Base-by-base conservation (phyloP, 2,329 filamentous ascomycete species). In the Helicocarpus griseus region DNA sequence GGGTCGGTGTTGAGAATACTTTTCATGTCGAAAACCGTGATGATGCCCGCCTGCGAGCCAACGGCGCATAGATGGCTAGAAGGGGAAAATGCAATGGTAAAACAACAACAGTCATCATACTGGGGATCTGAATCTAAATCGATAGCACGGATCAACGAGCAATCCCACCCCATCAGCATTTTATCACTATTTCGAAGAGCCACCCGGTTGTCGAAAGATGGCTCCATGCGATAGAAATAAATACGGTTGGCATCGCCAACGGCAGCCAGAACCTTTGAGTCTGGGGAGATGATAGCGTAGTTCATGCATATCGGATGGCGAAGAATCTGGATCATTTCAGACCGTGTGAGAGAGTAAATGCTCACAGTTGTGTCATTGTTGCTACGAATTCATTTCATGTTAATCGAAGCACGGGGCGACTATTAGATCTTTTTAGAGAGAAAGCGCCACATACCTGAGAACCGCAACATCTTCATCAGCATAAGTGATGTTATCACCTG, bases 281-380 rank as follows among this genome's bases (percentile, higher is more conserved):
- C 86, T 0, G 91, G 93, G 5, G 91, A 96, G 49, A 98, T 84
- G n/a, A 90, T 81, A 31, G 90, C 88, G 63, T 94, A 89, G 62
- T 98, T 98, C 73, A 97, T 91, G 57, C 83, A 86, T 63, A 91
- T 86, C 4, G 87, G 85, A 57, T 95, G 85, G 3, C 80, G 77
- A 49, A 96, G 73, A 40, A 83, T 77, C 50, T 87, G 82, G 21
- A 94, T 70, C 33, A 85, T 75, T 54, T 86, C 76, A 13, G 82
- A 79, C 49, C 84, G 80, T 26, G 79, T 75, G 19, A 97, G 73
- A 46, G 84, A 86, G 63, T 94, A 88, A n/a, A 96, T 72, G 26
- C 85, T 85, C 52, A 97, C 86, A 1, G 87, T 89, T 65, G 83
- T 85, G 71, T 97, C 93, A 65, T 98, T 98, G 71, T 96, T 96